phyloP scores from a whole-genome alignment of 2,329 filamentous ascomycete species.

The Raffaelea albimanens region DNA sequence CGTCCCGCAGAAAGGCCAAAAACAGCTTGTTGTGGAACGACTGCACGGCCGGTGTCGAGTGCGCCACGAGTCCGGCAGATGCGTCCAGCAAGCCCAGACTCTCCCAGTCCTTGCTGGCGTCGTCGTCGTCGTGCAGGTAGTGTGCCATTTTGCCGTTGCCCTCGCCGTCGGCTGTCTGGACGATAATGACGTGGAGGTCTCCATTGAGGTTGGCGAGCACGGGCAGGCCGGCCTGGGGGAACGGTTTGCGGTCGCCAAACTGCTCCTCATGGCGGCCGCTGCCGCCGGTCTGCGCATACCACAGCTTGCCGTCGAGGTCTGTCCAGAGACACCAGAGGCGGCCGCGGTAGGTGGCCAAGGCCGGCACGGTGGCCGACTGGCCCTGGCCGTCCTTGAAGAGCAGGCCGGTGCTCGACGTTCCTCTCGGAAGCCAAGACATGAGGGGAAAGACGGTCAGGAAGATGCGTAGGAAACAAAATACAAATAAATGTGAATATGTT shows the following conservation, averaged over 20 bases:
- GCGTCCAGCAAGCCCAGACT: conserved; percentile 14
- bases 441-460: too few relatives aligned
- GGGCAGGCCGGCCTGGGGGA: conserved; percentile 21
- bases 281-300: conserved; percentile 21
- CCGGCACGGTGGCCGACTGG: conserved; percentile 21
- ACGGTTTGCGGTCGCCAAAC: conserved; percentile 18
- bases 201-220: conserved; percentile 24
- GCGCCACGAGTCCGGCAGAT: conserved; percentile 10
- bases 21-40: conserved; percentile 26
- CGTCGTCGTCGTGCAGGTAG: conserved; percentile 22
- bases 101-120: conserved; percentile 16
- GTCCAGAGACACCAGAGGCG: conserved; percentile 26
- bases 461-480: neutral
- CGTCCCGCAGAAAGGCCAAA: conserved; percentile 20
- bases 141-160: conserved; percentile 20
- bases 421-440: conserved; percentile 22
- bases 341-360: conserved; percentile 24
- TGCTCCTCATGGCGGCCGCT: conserved; percentile 13
- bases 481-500: too few relatives aligned
- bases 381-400: conserved; percentile 17
- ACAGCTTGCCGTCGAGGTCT: conserved; percentile 21
- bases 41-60: conserved; percentile 19
- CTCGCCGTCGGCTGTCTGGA: conserved; percentile 14
- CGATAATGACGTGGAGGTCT: conserved; percentile 22
- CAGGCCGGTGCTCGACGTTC: conserved; percentile 16